Evolutionary conservation across 176 grass and related monocot genomes (phyloP), one percentile per base, ranked within the genome.

Genomic region (Zoysia japonica): DNA sequence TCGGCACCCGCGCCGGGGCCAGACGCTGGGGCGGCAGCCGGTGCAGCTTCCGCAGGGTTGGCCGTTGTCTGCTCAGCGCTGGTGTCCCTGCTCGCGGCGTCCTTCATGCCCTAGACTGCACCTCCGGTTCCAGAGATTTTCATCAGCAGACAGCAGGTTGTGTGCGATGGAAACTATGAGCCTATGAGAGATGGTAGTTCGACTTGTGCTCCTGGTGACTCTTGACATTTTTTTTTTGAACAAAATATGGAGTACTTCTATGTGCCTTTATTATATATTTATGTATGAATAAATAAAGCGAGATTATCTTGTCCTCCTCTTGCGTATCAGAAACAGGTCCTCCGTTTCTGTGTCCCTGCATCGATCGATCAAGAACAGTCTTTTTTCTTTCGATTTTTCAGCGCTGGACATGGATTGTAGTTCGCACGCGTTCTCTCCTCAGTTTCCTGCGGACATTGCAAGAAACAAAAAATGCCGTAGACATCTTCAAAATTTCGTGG

Each of bases 1-100:
- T 82, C 79, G 2, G 60, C 74, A 1, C 85, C 85, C 0, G 73
- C 85, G 2, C 85, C 85, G 1, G 66, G 47, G 49, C 85, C 79
- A 1, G 61, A 43, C 12, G 0, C 74, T 6, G 79, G 85, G 6
- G 49, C 85, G 16, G 85, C 72, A 8, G n/a, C 73, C 8, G 37
- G 49, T 1, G 40, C 76, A 61, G 73, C n/a, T 0, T 82, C 85
- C 6, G 47, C 57, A 1, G 3, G 77, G 19, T 9, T 61, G 48
- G 74, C 67, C 67, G 6, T 82, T 5, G 59, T 48, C 49, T 57
- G 41, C 9, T 78, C 85, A 8, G 67, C 73, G 16, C 41, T 87
- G 17, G 0, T 83, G 3, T 71, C 79, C 4, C 49, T 87, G 17
- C 50, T 87, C 36, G 74, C 43, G 0, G 67, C 74, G 3, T 3